phyloP scores from a whole-genome alignment of 2,329 filamentous ascomycete species.

The Fusarium neocosmosporiellum region DNA sequence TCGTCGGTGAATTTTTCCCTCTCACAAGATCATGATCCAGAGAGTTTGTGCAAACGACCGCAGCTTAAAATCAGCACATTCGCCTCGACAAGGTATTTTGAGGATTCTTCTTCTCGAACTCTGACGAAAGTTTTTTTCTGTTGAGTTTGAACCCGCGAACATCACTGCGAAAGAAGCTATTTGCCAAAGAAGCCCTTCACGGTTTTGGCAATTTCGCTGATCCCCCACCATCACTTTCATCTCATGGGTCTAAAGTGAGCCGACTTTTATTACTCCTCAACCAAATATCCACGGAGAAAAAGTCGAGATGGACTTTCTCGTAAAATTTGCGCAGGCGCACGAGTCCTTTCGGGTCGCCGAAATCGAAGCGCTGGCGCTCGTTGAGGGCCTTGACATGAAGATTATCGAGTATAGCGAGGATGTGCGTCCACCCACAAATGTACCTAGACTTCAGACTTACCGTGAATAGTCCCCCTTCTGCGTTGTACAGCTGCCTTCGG shows the following conservation, averaged over 20 bases:
- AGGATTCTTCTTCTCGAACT: not conserved
- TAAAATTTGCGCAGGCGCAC: slow-evolving; percentile 90
- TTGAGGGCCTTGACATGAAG: slow-evolving; percentile 75
- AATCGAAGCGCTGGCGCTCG: slow-evolving; percentile 79
- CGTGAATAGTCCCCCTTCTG: slow-evolving; percentile 82
- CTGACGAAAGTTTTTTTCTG: not conserved
- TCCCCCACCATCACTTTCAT: slow-evolving; percentile 23
- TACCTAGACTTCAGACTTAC: slow-evolving; percentile 36
- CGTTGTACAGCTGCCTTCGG: slow-evolving; percentile 75
- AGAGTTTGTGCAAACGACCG: slow-evolving; percentile 67
- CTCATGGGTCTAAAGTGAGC: slow-evolving; percentile 6
- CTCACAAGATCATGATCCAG: slow-evolving; percentile 48
- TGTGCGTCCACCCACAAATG: slow-evolving; percentile 62
- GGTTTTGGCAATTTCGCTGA: not conserved
- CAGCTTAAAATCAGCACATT: slow-evolving; percentile 12
- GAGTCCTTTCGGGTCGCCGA: slow-evolving; percentile 92
- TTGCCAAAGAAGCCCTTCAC: not conserved
- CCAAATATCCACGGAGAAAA: not conserved
- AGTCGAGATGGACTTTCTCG: slow-evolving; percentile 76
- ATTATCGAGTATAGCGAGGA: slow-evolving; percentile 79
- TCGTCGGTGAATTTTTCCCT: slow-evolving; percentile 42
- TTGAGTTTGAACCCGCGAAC: not conserved
- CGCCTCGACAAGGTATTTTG: not conserved
- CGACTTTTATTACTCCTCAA: slow-evolving; percentile 1
- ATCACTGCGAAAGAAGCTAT: not conserved